Evolutionary conservation across 2,329 filamentous ascomycete genomes (phyloP).

Genomic region (Aspergillus sp.): DNA sequence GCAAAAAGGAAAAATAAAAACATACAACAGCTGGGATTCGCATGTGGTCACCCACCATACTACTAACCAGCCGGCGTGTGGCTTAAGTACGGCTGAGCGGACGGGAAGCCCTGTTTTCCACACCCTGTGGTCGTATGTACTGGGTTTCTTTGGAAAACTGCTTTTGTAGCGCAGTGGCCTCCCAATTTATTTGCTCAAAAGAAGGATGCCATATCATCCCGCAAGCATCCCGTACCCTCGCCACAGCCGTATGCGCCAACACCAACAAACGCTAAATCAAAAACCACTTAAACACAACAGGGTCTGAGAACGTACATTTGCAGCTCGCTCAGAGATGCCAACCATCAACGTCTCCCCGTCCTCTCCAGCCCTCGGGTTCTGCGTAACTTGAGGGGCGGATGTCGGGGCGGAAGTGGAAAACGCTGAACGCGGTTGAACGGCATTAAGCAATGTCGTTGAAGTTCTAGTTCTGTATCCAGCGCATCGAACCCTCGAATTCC

Average conservation of each 20-base stretch:
- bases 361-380: conserved; percentile 76
- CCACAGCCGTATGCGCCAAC: conserved; percentile 2
- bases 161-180: conserved; percentile 15
- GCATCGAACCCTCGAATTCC: not conserved
- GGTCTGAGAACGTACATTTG: conserved; percentile 59
- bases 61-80: conserved; percentile 48
- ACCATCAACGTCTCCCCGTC: conserved; percentile 81
- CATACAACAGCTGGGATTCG: conserved; percentile 48
- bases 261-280: not conserved
- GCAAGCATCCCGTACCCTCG: not conserved
- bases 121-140: conserved; percentile 47
- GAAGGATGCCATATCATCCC: not conserved
- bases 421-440: conserved; percentile 21
- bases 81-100: conserved; percentile 49
- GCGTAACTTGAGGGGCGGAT: conserved; percentile 44
- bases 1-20: conserved; percentile 29
- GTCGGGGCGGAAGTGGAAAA: conserved; percentile 38
- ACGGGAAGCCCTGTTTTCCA: conserved; percentile 49
- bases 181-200: not conserved
- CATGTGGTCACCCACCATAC: conserved; percentile 50
- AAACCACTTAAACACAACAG: not conserved
- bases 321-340: conserved; percentile 79
- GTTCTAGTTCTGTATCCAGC: not conserved
- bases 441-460: not conserved
- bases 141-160: conserved; percentile 2